phyloP scores from a whole-genome alignment of 345 rosid genomes.

The Bretschneidera sinensis region DNA sequence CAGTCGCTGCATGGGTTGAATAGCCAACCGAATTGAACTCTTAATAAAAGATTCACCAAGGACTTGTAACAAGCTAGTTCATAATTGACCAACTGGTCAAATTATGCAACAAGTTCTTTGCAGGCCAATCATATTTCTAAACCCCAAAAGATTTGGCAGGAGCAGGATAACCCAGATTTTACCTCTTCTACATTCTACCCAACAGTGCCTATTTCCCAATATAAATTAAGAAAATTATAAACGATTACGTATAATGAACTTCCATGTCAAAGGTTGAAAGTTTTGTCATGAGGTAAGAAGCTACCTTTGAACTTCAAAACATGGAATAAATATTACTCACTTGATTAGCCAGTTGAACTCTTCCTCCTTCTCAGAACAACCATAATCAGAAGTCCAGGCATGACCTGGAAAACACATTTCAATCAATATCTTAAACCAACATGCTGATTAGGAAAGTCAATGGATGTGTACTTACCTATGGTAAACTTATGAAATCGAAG shows the following conservation, averaged over 20 bases:
- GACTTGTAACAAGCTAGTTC: no score
- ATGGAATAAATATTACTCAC: conserved; percentile 36
- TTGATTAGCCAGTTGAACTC: conserved; percentile 88
- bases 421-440: conserved; percentile 7
- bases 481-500: conserved; percentile 92
- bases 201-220: background rate
- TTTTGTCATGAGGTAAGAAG: no score
- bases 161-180: background rate
- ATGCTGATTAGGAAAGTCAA: background rate
- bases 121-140: background rate
- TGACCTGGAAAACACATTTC: conserved; percentile 46
- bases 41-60: no score
- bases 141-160: background rate
- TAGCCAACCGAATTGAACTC: no score
- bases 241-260: background rate
- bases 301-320: no score
- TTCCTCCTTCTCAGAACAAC: conserved; percentile 83
- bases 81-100: no score
- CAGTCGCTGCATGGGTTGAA: no score
- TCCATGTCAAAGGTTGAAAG: no score
- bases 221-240: background rate
- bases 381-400: conserved; percentile 92
- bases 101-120: background rate
- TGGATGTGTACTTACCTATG: conserved; percentile 47
- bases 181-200: background rate